These are phyloP conservation scores for Peronosclerospora sorghi DNA, from an alignment of 352 stramenopile genomes.

Conservation along the genomic window DNA sequence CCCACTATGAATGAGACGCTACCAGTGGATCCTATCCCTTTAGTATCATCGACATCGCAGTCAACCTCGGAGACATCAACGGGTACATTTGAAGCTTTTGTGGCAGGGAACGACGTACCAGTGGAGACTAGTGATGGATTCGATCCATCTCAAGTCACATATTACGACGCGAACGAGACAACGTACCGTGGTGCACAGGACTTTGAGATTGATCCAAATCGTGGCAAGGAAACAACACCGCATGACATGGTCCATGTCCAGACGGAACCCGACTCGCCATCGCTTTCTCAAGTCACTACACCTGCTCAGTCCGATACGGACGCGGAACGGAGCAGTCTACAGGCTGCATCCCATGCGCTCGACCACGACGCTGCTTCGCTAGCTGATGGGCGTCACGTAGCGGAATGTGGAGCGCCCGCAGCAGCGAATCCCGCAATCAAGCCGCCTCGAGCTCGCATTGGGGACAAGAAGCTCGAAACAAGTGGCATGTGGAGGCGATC, in stretches of 20 bases:
- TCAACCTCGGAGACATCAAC: conserved; percentile 9
- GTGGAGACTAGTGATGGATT: conserved; percentile 16
- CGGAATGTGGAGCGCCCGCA: too few species aligned
- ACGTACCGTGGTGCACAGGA: conserved; percentile 46
- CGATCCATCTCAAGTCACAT: conserved; percentile 41
- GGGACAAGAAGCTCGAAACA: conserved; percentile 18
- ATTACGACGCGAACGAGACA: conserved; percentile 55
- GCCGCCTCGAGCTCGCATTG: conserved; percentile 7
- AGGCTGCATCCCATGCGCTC: too few species aligned
- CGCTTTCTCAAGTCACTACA: conserved; percentile 60
- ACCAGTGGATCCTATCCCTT: conserved; percentile 14
- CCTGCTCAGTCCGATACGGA: conserved; percentile 58
- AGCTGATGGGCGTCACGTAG: too few species aligned
- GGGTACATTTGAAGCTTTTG: conserved; percentile 27
- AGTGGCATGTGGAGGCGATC: conserved; percentile 31
- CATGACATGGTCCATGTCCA: conserved; percentile 35
- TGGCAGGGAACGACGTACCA: conserved; percentile 47
- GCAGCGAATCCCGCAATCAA: neutral
- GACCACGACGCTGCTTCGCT: conserved; percentile 10
- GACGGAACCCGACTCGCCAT: conserved; percentile 41
- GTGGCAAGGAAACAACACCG: neutral
- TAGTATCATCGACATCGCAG: conserved; percentile 12
- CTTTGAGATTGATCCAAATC: conserved; percentile 33
- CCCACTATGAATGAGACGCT: conserved; percentile 13
- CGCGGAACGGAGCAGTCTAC: conserved; percentile 24